Conservation (phyloP, 108 stramenopile species). For the Fragilaria crotonensis region DNA sequence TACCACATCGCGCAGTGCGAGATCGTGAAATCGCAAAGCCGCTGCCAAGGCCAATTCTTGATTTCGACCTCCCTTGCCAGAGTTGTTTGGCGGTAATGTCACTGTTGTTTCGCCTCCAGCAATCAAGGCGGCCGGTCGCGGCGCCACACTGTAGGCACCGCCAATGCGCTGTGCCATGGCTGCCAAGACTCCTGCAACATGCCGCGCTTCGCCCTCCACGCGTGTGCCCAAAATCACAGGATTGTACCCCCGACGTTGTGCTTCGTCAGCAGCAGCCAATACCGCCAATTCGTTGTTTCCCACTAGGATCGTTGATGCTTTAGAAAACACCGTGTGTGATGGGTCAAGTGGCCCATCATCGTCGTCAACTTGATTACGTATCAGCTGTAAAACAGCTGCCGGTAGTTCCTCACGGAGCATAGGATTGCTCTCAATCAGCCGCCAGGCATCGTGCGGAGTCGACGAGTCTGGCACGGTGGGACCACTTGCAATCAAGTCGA, state of each 20-base stretch:
- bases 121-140: constrained; percentile 61
- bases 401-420: constrained; percentile 25
- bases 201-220: constrained; percentile 70
- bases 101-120: constrained; percentile 88
- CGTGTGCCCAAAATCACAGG: constrained; percentile 70
- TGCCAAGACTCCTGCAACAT: constrained; percentile 56
- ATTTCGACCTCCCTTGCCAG: constrained; percentile 82
- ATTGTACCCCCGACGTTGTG: constrained; percentile 58
- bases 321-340: constrained; percentile 44
- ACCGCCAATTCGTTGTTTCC: constrained; percentile 78
- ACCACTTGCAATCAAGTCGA: constrained; percentile 83
- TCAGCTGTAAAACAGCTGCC: constrained; percentile 14
- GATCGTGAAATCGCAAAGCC: constrained; percentile 42
- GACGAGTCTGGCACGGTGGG: constrained; percentile 74
- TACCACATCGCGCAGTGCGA: constrained; percentile 59
- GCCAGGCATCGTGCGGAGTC: constrained; percentile 50
- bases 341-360: constrained; percentile 31
- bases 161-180: constrained; percentile 61
- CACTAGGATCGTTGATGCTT: constrained; percentile 43
- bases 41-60: constrained; percentile 79
- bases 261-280: constrained; percentile 55
- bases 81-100: constrained; percentile 38
- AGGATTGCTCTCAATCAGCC: constrained; percentile 39
- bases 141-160: constrained; percentile 18
- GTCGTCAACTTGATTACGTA: neutral